phyloP scores from a whole-genome alignment of 2,329 filamentous ascomycete genomes.

The Cladosporium sp. region DNA sequence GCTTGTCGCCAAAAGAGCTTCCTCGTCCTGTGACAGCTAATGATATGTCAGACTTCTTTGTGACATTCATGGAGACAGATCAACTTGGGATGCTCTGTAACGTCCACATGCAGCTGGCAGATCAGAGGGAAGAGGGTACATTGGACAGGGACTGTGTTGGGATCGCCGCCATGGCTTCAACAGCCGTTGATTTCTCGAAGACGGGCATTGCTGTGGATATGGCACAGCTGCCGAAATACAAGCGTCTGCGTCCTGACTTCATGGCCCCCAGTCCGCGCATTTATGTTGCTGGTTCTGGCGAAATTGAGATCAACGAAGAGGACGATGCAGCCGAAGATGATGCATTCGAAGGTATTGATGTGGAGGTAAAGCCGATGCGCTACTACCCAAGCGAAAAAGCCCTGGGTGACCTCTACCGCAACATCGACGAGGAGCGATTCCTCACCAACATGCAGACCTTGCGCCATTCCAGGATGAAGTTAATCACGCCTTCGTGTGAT shows the following conservation, averaged over 20 bases:
- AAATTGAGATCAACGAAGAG: slow-evolving; percentile 45
- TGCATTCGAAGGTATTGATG: slow-evolving; percentile 31
- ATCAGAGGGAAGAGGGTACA: slow-evolving; percentile 31
- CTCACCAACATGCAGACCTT: slow-evolving; percentile 46
- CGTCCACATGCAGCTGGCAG: slow-evolving; percentile 40
- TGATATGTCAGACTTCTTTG: slow-evolving; percentile 77
- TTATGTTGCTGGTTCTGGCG: slow-evolving; percentile 39
- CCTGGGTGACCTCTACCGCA: slow-evolving; percentile 66
- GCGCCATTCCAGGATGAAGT: slow-evolving; percentile 17
- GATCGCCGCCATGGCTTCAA: slow-evolving; percentile 38
- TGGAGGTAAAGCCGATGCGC: slow-evolving; percentile 32
- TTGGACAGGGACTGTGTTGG: slow-evolving; percentile 32
- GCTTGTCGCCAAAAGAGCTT: slow-evolving; percentile 55
- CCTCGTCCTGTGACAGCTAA: slow-evolving; percentile 53
- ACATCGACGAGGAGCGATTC: slow-evolving; percentile 67
- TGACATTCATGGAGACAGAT: slow-evolving; percentile 65
- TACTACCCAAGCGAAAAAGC: slow-evolving; percentile 68
- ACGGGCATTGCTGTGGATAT: slow-evolving; percentile 59
- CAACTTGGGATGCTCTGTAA: slow-evolving; percentile 40
- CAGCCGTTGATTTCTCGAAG: slow-evolving; percentile 38
- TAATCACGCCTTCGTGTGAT: background rate
- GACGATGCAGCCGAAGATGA: slow-evolving; percentile 42
- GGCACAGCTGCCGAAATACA: slow-evolving; percentile 38
- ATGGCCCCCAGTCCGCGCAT: slow-evolving; percentile 49
- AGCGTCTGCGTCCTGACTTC: slow-evolving; percentile 47